Base-by-base conservation (phyloP, 1,284 basidiomycete species). In the Inonotus hispidus region DNA sequence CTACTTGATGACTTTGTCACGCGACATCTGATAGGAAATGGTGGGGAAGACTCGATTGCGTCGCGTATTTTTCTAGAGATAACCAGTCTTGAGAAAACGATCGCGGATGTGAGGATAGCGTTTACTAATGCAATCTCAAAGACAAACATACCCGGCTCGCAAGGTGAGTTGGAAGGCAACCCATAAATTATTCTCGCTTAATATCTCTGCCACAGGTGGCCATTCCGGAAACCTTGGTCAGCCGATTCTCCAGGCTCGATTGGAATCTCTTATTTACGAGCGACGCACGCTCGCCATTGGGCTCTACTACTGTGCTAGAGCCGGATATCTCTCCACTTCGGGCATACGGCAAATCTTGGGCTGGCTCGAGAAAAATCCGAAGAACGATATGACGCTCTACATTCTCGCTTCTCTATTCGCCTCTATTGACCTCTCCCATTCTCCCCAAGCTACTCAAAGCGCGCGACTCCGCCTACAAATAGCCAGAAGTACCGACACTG, bases 261-360 rank as follows among this genome's bases (percentile, higher is more conserved):
- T 82, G 63, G 83, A 90, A 45, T 89, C 87, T 0, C 77, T 92
- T 60, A 83, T 81, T 66, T 85, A 87, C 61, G 91, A 93, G 69
- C 81, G 89, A 60, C 79, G 84, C 13, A 75, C 78, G 38, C 79
- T 93, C 7, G 83, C 83, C 16, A 78, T 80, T 29, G 77, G 83
- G 7, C 77, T 92, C 27, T 84, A 82, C 68, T 75, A 82, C 47
- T 75, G 92, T 59, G 79, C 83, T 21, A 81, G 85, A n/a, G 74
- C 87, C 25, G 88, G 87, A 0, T 80, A 79, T 65, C 72, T 92
- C 46, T 74, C 79, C 1, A 73, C 83, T 0, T 73, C 73, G 58
- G 88, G 91, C 66, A 71, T 91, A 29, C 80, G 82, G 63, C 73
- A 73, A 53, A 73, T 87, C 43, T 73, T 89, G 19, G 84, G 88